These are phyloP conservation scores for Colletotrichum eremochloae DNA, from an alignment of 2,329 filamentous ascomycete species.

Conservation along the genomic window DNA sequence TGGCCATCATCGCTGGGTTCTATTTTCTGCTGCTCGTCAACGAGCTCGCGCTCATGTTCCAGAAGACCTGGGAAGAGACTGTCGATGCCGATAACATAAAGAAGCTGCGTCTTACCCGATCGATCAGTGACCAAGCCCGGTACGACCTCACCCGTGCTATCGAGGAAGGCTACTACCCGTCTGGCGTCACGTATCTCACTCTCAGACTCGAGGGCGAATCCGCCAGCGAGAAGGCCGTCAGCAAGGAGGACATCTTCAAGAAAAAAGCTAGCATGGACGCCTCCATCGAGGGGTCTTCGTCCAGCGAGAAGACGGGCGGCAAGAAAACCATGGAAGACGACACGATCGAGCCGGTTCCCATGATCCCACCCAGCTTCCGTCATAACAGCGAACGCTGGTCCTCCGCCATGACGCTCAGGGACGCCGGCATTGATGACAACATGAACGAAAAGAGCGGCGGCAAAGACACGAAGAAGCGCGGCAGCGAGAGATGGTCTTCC, in stretches of 20 bases:
- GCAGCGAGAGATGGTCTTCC: slow-evolving; percentile 33
- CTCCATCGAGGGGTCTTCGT: slow-evolving; percentile 35
- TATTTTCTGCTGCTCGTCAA: slow-evolving; percentile 43
- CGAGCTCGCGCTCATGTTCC: slow-evolving; percentile 42
- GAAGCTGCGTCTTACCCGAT: slow-evolving; percentile 32
- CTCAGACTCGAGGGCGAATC: slow-evolving; percentile 39
- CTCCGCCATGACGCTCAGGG: slow-evolving; percentile 35
- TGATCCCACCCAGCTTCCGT: slow-evolving; percentile 38
- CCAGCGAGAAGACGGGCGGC: slow-evolving; percentile 35
- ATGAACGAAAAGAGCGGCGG: slow-evolving; percentile 26
- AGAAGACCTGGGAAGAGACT: slow-evolving; percentile 40
- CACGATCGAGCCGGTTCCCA: slow-evolving; percentile 34
- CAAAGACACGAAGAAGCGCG: slow-evolving; percentile 35
- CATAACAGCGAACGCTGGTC: slow-evolving; percentile 39
- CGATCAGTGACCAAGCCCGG: slow-evolving; percentile 39
- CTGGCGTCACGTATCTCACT: slow-evolving; percentile 38
- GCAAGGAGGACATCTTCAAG: slow-evolving; percentile 36
- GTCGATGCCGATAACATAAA: slow-evolving; percentile 36
- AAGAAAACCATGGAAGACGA: slow-evolving; percentile 31
- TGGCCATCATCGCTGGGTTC: slow-evolving; percentile 43
- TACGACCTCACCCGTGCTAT: slow-evolving; percentile 39
- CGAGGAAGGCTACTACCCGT: slow-evolving; percentile 40
- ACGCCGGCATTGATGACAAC: slow-evolving; percentile 27
- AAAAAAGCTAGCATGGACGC: slow-evolving; percentile 36
- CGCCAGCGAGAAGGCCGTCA: slow-evolving; percentile 36